A percentile compares a stretch with the other conserved stretches of the same genome.
Evolutionary conservation across 768 basidiomycete species (phyloP).

Genomic region (Porphyrellus cyaneotinctus): DNA sequence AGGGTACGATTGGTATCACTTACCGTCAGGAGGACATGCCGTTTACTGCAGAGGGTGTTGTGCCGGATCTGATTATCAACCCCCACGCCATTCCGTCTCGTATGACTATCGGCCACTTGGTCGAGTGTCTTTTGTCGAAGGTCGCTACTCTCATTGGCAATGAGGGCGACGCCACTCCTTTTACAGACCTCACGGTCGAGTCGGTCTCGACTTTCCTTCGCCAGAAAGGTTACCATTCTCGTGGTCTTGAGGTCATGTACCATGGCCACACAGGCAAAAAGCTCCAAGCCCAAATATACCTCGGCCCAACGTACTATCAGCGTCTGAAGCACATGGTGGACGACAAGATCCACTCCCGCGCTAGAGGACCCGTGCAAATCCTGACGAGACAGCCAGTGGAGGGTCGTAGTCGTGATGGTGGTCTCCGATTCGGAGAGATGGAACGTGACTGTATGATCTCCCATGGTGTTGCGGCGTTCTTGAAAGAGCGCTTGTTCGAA

Average conservation of each 20-base stretch:
- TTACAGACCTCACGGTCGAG: constrained; percentile 97
- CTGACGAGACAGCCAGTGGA: constrained; percentile 97
- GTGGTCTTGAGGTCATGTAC: constrained; percentile 97
- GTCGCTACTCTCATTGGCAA: constrained; percentile 94
- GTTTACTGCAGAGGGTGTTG: constrained; percentile 94
- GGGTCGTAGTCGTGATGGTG: constrained; percentile 97
- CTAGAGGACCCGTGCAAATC: constrained; percentile 96
- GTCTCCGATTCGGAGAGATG: constrained; percentile 99
- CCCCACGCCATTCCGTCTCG: constrained; percentile 99
- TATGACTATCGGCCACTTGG: constrained; percentile 99
- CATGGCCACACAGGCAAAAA: constrained; percentile 99
- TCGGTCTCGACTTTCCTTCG: constrained; percentile 90
- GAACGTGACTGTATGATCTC: constrained; percentile 99
- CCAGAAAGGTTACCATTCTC: constrained; percentile 91
- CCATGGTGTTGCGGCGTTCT: constrained; percentile 95
- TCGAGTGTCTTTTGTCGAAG: constrained; percentile 95
- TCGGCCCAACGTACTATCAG: constrained; percentile 99
- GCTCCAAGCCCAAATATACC: constrained; percentile 95
- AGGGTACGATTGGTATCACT: constrained; percentile 99
- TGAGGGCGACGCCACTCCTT: constrained; percentile 98
- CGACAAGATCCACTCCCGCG: constrained; percentile 98
- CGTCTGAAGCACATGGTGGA: constrained; percentile 99
- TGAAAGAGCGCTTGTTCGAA: constrained; percentile 95
- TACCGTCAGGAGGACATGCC: constrained; percentile 99
- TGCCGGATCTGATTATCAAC: constrained; percentile 97